Evolutionary conservation across 2,329 filamentous ascomycete species (phyloP).

Genomic region (Chaetomiaceae sp.): DNA sequence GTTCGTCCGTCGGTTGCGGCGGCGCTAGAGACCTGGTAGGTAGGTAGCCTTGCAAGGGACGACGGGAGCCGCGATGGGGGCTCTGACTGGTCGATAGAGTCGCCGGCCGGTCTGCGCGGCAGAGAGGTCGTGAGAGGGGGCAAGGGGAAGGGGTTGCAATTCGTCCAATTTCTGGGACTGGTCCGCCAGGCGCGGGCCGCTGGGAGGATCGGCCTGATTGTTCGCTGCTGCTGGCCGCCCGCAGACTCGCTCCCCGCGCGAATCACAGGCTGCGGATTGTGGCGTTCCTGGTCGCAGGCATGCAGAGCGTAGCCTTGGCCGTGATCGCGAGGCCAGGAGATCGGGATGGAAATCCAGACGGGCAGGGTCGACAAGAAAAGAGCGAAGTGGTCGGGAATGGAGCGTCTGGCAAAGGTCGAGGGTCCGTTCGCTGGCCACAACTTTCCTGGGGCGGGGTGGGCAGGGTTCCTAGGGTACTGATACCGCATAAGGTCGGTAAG

Average conservation of each 20-base stretch:
- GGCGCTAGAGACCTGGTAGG: slow-evolving; percentile 13
- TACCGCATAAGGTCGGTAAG: slow-evolving; percentile 1
- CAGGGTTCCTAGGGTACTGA: background rate
- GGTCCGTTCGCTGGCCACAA: slow-evolving; percentile 14
- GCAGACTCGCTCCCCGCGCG: slow-evolving; percentile 11
- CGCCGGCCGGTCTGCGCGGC: slow-evolving; percentile 29
- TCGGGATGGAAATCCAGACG: no score
- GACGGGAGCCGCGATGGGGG: slow-evolving; percentile 27
- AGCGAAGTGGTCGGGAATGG: background rate
- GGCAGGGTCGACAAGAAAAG: background rate
- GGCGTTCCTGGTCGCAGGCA: slow-evolving; percentile 2
- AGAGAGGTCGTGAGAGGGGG: slow-evolving; percentile 23
- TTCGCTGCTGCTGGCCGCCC: slow-evolving; percentile 1
- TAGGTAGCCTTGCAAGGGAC: slow-evolving; percentile 9
- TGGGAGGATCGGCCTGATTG: slow-evolving; percentile 10
- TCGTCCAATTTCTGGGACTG: slow-evolving; percentile 26
- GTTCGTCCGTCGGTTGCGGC: slow-evolving; percentile 8
- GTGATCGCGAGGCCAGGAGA: background rate
- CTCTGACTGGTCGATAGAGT: slow-evolving; percentile 34
- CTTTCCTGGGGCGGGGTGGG: slow-evolving; percentile 16
- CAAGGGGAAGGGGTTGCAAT: slow-evolving; percentile 30
- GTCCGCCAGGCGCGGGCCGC: slow-evolving; percentile 12
- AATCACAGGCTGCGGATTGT: slow-evolving; percentile 6
- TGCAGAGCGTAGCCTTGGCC: background rate
- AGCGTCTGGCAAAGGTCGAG: background rate